Evolutionary conservation across 106 monocot genomes (phyloP).

Genomic region (Ottelia alismoides): DNA sequence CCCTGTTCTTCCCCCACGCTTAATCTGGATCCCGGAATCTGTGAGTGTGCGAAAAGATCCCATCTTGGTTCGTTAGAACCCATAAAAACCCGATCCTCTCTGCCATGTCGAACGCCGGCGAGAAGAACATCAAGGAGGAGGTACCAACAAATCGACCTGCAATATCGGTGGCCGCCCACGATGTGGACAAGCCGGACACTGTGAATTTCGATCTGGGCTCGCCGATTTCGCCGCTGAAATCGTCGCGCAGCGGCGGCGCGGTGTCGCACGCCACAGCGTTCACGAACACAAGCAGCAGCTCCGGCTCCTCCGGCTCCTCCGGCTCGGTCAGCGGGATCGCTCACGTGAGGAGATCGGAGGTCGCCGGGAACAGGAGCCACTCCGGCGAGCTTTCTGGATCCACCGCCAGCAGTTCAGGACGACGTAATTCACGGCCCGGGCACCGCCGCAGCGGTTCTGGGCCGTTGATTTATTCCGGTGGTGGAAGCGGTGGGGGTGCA

Average conservation of each 20-base stretch:
- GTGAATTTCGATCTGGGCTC: slow-evolving; percentile 5
- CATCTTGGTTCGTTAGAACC: too few species aligned
- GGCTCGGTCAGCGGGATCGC: slow-evolving; percentile 27
- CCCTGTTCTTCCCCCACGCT: too few species aligned
- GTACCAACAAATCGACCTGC: not conserved
- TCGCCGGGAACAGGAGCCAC: slow-evolving; percentile 34
- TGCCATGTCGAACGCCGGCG: too few species aligned
- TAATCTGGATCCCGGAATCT: too few species aligned
- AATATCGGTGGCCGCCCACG: not conserved
- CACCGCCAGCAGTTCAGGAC: slow-evolving; percentile 5
- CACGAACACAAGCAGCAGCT: slow-evolving; percentile 41
- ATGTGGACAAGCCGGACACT: slow-evolving; percentile 1
- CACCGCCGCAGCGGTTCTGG: slow-evolving; percentile 60
- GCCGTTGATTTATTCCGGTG: slow-evolving; percentile 36
- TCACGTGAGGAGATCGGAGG: slow-evolving; percentile 9
- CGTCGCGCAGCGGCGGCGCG: too few species aligned
- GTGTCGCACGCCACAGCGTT: too few species aligned
- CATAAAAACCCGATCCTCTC: too few species aligned
- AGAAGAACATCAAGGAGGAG: slow-evolving; percentile 8
- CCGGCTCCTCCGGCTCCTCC: slow-evolving; percentile 33
- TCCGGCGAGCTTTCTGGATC: slow-evolving; percentile 60
- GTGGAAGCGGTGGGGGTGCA: slow-evolving; percentile 5
- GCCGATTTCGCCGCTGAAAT: slow-evolving; percentile 8
- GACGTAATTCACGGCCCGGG: slow-evolving; percentile 6
- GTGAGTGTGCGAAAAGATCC: too few species aligned